Conservation (phyloP, 2,329 filamentous ascomycete genomes). For the Metarhizium robertsii region DNA sequence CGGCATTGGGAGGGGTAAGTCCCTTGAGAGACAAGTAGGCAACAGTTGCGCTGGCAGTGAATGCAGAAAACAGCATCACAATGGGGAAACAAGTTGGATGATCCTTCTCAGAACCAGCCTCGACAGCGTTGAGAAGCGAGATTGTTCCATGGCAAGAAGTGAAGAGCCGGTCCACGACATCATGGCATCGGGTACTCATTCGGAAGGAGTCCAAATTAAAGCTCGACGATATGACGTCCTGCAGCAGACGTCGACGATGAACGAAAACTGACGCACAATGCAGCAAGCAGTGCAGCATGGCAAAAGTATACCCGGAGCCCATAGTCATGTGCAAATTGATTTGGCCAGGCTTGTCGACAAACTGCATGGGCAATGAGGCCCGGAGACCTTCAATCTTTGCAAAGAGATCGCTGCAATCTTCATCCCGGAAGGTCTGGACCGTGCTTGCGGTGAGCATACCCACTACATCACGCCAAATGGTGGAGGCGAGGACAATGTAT, state of each 20-base stretch:
- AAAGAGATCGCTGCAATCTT: constrained; percentile 40
- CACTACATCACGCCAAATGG: constrained; percentile 53
- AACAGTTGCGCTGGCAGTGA: constrained; percentile 51
- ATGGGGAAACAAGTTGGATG: constrained; percentile 51
- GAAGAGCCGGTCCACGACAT: constrained; percentile 47
- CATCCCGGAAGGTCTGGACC: constrained; percentile 42
- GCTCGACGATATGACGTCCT: constrained; percentile 42
- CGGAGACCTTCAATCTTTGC: constrained; percentile 46
- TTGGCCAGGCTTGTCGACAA: constrained; percentile 51
- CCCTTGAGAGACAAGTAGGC: constrained; percentile 55
- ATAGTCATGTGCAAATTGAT: constrained; percentile 55
- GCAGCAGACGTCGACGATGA: constrained; percentile 48
- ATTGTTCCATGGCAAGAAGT: constrained; percentile 51
- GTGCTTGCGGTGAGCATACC: constrained; percentile 49
- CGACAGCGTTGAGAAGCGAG: constrained; percentile 44
- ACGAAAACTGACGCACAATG: constrained; percentile 54
- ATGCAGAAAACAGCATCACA: constrained; percentile 54
- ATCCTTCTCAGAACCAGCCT: constrained; percentile 48
- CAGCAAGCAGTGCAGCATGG: constrained; percentile 52
- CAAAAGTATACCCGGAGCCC: constrained; percentile 53
- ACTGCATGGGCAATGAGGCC: constrained; percentile 46
- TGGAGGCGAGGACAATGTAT: constrained; percentile 50
- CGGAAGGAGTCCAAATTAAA: constrained; percentile 48
- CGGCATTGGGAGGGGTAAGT: constrained; percentile 44
- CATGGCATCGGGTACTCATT: constrained; percentile 37